A percentile compares a stretch with the other conserved stretches of the same genome.
Conservation (phyloP, 2,329 filamentous ascomycete species). For the Diaporthe aspalathi region DNA sequence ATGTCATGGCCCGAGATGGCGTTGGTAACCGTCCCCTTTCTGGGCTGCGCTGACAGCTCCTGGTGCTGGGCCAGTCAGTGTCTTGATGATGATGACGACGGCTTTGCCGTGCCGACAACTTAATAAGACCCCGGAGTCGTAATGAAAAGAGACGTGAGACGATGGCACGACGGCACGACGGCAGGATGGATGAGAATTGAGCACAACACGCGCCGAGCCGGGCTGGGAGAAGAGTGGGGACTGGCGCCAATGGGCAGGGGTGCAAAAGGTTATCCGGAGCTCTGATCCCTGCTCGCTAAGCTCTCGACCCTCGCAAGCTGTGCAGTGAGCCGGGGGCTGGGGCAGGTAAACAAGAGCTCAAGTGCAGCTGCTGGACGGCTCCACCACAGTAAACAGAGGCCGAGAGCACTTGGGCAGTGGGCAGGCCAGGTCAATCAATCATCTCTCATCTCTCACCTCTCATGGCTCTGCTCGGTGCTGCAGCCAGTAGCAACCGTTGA, state of each 20-base stretch:
- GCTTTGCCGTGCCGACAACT: background rate
- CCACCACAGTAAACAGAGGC: slow-evolving; percentile 39
- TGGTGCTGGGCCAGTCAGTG: slow-evolving; percentile 3
- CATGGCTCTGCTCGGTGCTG: background rate
- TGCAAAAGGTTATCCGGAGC: slow-evolving; percentile 31
- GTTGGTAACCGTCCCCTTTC: background rate
- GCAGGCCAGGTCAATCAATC: slow-evolving; percentile 6
- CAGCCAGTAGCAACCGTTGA: slow-evolving; percentile 25
- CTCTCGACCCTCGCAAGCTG: slow-evolving; percentile 32
- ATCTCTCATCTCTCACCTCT: too few species aligned
- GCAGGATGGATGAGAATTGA: background rate
- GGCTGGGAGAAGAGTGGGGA: slow-evolving; percentile 29
- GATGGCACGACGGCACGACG: slow-evolving; percentile 8
- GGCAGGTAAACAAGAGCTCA: slow-evolving; percentile 32
- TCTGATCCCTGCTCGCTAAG: slow-evolving; percentile 34
- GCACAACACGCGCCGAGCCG: slow-evolving; percentile 30
- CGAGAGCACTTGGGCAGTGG: too few species aligned
- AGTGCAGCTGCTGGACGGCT: too few species aligned
- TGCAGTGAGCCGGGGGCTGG: slow-evolving; percentile 7
- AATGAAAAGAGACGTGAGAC: background rate
- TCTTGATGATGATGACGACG: too few species aligned
- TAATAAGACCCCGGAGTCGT: background rate
- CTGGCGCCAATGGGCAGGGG: slow-evolving; percentile 30
- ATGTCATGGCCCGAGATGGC: slow-evolving; percentile 5
- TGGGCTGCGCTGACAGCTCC: slow-evolving; percentile 15